Percentiles rank a stretch among this genome's conserved stretches.
These are phyloP conservation scores for Medicago truncatula DNA, from an alignment of 306 rosid species.

Conservation along the genomic window MtrunA17r5.0-ANR NC_053042.1:12478501-12479000, in stretches of 20 bases:
- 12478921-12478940: slow-evolving; percentile 84
- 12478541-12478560: neutral
- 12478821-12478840: slow-evolving; percentile 55
- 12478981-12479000: slow-evolving; percentile 83
- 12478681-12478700: neutral
- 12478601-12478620: neutral
- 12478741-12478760: slow-evolving; percentile 87
- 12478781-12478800: slow-evolving; percentile 37
- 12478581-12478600: too few relatives aligned
- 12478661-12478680: neutral
- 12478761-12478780: slow-evolving; percentile 81
- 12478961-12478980: slow-evolving; percentile 92
- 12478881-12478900: slow-evolving; percentile 54
- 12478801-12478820: slow-evolving; percentile 18
- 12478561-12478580: neutral
- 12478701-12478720: slow-evolving; percentile 70
- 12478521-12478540: too few relatives aligned
- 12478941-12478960: slow-evolving; percentile 74
- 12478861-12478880: slow-evolving; percentile 3
- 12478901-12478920: slow-evolving; percentile 71
- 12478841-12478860: slow-evolving; percentile 43
- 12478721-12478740: slow-evolving; percentile 84
- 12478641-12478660: neutral
- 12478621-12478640: neutral
- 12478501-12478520: neutral